phyloP scores from a whole-genome alignment of 1,139 yeast genomes.

The Kluyveromyces marxianus region DNA sequence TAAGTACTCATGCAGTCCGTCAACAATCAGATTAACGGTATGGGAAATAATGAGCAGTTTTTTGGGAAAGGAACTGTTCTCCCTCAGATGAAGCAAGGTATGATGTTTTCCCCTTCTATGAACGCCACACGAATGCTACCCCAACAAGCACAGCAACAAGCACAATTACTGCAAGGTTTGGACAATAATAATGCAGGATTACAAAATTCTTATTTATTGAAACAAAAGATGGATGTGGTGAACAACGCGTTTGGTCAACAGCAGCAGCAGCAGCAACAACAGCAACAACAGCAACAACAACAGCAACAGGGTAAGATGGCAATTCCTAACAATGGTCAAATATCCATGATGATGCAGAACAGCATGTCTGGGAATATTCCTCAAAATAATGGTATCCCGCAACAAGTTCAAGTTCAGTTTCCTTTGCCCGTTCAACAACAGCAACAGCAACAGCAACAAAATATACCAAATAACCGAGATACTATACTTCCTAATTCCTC shows the following conservation, averaged over 20 bases:
- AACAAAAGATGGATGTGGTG: constrained; percentile 23
- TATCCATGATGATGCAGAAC: constrained; percentile 15
- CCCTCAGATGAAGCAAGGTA: constrained; percentile 18
- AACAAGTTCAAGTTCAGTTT: constrained; percentile 5
- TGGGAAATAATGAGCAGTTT: constrained; percentile 26
- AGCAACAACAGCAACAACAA: constrained; percentile 10
- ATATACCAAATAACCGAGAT: not conserved
- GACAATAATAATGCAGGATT: constrained; percentile 14
- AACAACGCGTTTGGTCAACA: constrained; percentile 11
- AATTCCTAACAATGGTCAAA: constrained; percentile 6
- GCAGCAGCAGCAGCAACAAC: not conserved
- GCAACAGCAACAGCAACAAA: not conserved
- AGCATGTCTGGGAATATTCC: constrained; percentile 12
- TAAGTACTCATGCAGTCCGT: constrained; percentile 19
- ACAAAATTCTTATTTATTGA: constrained; percentile 19
- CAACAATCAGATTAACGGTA: constrained; percentile 21
- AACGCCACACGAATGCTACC: constrained; percentile 18
- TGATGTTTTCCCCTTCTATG: constrained; percentile 25
- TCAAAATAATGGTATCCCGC: constrained; percentile 8
- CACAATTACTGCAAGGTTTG: constrained; percentile 16
- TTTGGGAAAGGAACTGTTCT: constrained; percentile 8
- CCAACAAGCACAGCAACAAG: constrained; percentile 22
- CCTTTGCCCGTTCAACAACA: constrained; percentile 4
- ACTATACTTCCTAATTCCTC: constrained; percentile 4
- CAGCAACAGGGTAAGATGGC: constrained; percentile 10